These are phyloP conservation scores for Diutina ranongensis DNA, from an alignment of 1,139 yeast genomes.

Conservation along the genomic window DNA sequence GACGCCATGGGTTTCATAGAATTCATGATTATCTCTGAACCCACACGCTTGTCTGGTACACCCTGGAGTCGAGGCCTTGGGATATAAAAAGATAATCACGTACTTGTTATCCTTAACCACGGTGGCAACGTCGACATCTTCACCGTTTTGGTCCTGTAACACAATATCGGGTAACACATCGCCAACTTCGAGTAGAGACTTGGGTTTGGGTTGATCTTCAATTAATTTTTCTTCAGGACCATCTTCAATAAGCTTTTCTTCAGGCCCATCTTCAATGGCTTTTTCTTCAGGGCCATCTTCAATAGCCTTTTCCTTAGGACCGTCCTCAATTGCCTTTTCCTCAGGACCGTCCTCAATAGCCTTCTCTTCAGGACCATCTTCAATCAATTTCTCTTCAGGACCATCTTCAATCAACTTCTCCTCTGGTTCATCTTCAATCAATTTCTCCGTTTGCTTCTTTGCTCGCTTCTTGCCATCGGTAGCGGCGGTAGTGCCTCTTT, in stretches of 20 bases:
- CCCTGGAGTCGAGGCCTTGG: conserved; percentile 91
- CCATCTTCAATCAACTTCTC: background rate
- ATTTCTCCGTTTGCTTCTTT: background rate
- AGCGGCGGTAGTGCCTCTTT: background rate
- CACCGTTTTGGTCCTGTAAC: conserved; percentile 57
- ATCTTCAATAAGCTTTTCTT: conserved; percentile 9
- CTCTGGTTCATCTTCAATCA: background rate
- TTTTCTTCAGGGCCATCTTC: background rate
- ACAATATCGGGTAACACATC: conserved; percentile 59
- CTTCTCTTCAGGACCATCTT: conserved; percentile 25
- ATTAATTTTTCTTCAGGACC: conserved; percentile 8
- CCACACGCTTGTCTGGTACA: conserved; percentile 92
- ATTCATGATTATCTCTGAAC: conserved; percentile 55
- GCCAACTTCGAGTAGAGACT: conserved; percentile 44
- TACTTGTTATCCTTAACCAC: conserved; percentile 37
- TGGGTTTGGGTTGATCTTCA: background rate
- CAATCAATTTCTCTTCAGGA: conserved; percentile 12
- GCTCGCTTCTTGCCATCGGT: conserved; percentile 1
- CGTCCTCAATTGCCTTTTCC: background rate
- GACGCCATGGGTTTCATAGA: conserved; percentile 38
- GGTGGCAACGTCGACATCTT: conserved; percentile 38
- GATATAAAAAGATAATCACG: conserved; percentile 67
- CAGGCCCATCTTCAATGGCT: background rate
- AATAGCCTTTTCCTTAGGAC: background rate
- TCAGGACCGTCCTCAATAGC: background rate